Evolutionary conservation across 2,329 filamentous ascomycete genomes (phyloP), one percentile per base, ranked within the genome.

Genomic region (Diaporthe aspalathi): DNA sequence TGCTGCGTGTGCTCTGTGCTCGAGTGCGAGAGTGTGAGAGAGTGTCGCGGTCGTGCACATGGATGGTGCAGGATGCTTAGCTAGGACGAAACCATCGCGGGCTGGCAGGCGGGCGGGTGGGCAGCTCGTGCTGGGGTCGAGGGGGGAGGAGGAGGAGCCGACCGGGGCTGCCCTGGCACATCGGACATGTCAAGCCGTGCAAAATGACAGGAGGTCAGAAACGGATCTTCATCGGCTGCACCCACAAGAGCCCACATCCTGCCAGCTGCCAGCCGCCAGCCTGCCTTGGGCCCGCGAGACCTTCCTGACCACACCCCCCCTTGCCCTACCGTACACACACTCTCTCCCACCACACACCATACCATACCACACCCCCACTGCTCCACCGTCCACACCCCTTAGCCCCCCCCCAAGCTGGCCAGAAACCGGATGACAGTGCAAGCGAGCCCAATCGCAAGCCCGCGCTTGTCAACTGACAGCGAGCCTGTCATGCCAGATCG

Each of bases 401-500:
- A n/a, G n/a, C n/a, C n/a, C n/a, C n/a, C 60, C 43, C 29, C 60
- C 60, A 65, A 50, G 60, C 60, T 56, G 71, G 63, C 32, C 71
- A 73, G 71, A 73, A 73, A 73, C 71, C 68, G 71, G 71, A 73
- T 73, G 71, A 71, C 71, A 73, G 68, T 73, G 38, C 57, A 71
- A 68, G 69, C 65, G 68, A 70, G 56, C 65, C 65, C 68, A 71
- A 73, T 73, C 53, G 71, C 65, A 68, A 71, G 65, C 40, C 63
- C 68, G 63, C 68, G 71, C 71, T 73, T 73, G 63, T 65, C 53
- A 62, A 68, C 69, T 71, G 71, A 73, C 71, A 71, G 68, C 53
- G 53, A 71, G 35, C 63, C 69, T 70, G 71, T 73, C 69, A 73
- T 73, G 68, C 71, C 71, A 73, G 71, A 73, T 73, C 71, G 71